These are phyloP conservation scores for Rhizopogon parksii DNA, from an alignment of 1,284 basidiomycete species.

Conservation along the genomic window DNA sequence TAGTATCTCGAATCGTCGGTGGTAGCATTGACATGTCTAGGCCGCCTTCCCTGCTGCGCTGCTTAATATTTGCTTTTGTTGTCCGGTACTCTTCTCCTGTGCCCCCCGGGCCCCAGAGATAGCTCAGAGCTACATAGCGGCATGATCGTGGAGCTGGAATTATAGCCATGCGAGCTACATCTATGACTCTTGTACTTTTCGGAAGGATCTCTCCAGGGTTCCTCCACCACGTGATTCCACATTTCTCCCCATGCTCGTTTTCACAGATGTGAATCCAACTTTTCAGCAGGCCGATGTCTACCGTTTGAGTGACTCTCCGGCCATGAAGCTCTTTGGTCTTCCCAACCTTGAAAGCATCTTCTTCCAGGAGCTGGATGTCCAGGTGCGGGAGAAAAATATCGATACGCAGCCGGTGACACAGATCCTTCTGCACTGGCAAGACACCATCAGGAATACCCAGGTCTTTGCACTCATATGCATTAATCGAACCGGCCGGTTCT, in stretches of 20 bases:
- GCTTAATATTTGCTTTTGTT: not conserved
- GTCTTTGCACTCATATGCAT: not conserved
- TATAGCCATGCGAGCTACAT: slow-evolving; percentile 7
- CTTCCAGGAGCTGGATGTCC: slow-evolving; percentile 14
- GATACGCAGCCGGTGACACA: slow-evolving; percentile 13
- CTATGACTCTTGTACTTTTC: slow-evolving; percentile 6
- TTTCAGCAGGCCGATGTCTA: slow-evolving; percentile 5
- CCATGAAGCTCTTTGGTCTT: slow-evolving; percentile 15
- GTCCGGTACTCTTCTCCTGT: slow-evolving; percentile 1
- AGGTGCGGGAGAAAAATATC: slow-evolving; percentile 5
- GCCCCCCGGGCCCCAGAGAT: slow-evolving; percentile 1
- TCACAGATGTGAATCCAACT: slow-evolving; percentile 2
- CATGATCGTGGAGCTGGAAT: slow-evolving; percentile 4
- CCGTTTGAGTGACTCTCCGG: slow-evolving; percentile 10
- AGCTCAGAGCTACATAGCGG: slow-evolving; percentile 11
- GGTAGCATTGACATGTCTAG: not conserved
- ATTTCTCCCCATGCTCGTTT: not conserved
- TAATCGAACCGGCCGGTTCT: not conserved
- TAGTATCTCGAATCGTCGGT: slow-evolving; percentile 15
- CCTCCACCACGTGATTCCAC: not conserved
- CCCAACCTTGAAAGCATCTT: slow-evolving; percentile 11
- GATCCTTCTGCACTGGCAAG: not conserved
- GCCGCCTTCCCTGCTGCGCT: not conserved
- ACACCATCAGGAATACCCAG: too few species aligned
- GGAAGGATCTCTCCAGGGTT: slow-evolving; percentile 1